Evolutionary conservation across 345 rosid genomes (phyloP).

Genomic region (Eucalyptus victrix): DNA sequence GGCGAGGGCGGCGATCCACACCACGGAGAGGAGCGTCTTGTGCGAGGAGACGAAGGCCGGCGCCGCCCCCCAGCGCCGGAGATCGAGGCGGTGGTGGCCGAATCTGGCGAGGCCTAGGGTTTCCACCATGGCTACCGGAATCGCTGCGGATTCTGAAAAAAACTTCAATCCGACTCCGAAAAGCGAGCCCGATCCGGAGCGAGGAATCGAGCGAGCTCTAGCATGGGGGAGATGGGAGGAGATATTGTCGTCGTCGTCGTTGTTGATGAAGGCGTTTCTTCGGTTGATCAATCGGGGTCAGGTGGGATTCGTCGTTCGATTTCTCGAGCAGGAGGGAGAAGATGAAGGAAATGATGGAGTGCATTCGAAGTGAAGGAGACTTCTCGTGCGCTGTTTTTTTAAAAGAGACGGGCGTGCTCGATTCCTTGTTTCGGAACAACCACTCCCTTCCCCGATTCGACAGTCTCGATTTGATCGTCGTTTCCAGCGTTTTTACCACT

Average conservation of each 20-base stretch:
- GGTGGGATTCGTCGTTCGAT: neutral
- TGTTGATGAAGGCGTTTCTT: neutral
- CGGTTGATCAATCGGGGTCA: neutral
- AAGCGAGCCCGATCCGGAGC: neutral
- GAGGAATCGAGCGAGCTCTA: neutral
- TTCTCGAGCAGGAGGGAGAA: neutral
- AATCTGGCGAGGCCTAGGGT: conserved; percentile 33
- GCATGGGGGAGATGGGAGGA: neutral
- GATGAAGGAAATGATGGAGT: neutral
- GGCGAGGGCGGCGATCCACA: conserved; percentile 77
- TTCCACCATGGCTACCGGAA: conserved; percentile 31
- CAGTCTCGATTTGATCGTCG: neutral
- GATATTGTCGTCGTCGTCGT: neutral
- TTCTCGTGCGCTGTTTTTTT: too few relatives aligned
- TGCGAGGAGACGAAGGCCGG: conserved; percentile 52
- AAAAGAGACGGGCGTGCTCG: neutral
- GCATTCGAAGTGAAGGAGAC: neutral
- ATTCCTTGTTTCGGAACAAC: neutral
- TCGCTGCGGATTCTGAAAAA: too few relatives aligned
- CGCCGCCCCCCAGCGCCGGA: conserved; percentile 28
- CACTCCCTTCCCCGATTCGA: neutral
- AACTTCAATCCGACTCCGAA: neutral
- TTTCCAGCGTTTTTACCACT: neutral
- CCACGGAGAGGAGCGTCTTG: conserved; percentile 60
- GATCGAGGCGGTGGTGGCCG: conserved; percentile 34